phyloP scores from a whole-genome alignment of 1,284 basidiomycete species.

The Ganoderma lucidum region DNA sequence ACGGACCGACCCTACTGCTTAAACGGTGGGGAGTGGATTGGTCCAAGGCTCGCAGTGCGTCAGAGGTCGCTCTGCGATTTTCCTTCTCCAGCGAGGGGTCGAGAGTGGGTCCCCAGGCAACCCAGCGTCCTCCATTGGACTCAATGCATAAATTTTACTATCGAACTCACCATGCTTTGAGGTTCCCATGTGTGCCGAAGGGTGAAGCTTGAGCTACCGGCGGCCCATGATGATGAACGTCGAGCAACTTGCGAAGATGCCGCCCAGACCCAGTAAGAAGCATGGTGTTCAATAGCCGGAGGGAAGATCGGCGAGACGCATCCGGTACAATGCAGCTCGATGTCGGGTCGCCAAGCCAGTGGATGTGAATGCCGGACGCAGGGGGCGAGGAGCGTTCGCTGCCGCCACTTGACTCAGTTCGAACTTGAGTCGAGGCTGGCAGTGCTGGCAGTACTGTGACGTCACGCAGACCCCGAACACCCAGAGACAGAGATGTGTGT shows the following conservation, averaged over 20 bases:
- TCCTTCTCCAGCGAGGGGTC: too few relatives aligned
- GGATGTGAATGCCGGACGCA: not conserved
- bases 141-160: not conserved
- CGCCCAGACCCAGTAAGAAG: not conserved
- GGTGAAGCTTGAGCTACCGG: not conserved
- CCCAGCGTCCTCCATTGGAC: not conserved
- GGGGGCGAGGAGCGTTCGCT: too few relatives aligned
- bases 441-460: not conserved
- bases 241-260: not conserved
- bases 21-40: too few relatives aligned
- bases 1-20: too few relatives aligned
- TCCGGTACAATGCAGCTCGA: not conserved
- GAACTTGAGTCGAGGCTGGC: not conserved
- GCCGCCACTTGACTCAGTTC: not conserved
- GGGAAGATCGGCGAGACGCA: not conserved
- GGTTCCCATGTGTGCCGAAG: not conserved
- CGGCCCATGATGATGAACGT: not conserved
- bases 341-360: not conserved
- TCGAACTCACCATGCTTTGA: not conserved
- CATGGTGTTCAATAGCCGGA: not conserved
- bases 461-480: conserved; percentile 3
- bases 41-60: too few relatives aligned
- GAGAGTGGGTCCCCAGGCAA: not conserved
- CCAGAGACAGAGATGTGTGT: not conserved
- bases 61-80: too few relatives aligned